These are phyloP conservation scores for Aurifilum marmelostoma DNA, from an alignment of 2,329 filamentous ascomycete genomes.

Conservation along the genomic window DNA sequence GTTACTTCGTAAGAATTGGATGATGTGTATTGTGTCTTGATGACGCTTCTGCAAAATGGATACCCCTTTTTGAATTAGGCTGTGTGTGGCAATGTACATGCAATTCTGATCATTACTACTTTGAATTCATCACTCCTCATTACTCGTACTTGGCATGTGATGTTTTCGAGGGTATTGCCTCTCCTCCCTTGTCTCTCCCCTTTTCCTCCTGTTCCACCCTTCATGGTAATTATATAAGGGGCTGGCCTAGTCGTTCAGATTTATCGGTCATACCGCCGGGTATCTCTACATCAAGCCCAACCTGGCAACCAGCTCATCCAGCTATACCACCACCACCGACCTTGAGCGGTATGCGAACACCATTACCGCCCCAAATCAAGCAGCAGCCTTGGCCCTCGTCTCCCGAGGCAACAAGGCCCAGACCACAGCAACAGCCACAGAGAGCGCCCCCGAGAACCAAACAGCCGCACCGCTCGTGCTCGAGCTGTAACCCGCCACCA, in stretches of 20 bases:
- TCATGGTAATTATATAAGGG: neutral
- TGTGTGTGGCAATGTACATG: neutral
- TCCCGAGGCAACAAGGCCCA: conserved; percentile 11
- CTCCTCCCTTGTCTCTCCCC: too few species aligned
- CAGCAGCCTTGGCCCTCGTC: conserved; percentile 13
- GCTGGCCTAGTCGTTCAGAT: neutral
- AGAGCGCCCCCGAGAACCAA: conserved; percentile 13
- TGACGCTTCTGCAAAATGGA: neutral
- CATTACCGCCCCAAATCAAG: neutral
- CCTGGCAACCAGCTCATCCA: neutral
- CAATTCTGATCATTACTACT: neutral
- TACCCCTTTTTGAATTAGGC: neutral
- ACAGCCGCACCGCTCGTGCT: conserved; percentile 13
- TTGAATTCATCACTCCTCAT: neutral
- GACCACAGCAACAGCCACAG: neutral
- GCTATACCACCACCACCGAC: neutral
- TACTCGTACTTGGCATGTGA: too few species aligned
- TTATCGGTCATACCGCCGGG: neutral
- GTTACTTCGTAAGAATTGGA: neutral
- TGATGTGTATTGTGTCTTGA: neutral
- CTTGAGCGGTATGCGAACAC: too few species aligned
- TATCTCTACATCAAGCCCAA: neutral
- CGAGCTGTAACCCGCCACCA: conserved; percentile 7
- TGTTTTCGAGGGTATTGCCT: too few species aligned
- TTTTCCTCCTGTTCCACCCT: neutral